Evolutionary conservation across 2,329 filamentous ascomycete genomes (phyloP).

Genomic region (Periglandula ipomoeae): DNA sequence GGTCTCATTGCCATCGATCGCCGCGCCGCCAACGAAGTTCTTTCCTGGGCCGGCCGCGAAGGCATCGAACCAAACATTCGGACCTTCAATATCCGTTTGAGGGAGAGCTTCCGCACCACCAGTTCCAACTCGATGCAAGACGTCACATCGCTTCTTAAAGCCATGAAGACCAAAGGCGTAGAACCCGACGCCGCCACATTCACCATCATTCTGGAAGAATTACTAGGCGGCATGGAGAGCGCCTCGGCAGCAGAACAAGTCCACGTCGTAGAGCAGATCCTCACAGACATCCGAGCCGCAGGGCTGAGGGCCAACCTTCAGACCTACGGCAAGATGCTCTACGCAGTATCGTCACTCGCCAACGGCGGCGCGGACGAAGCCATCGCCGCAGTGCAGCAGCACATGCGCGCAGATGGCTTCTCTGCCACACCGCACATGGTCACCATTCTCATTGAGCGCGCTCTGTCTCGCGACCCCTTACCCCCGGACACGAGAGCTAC

Average conservation of each 20-base stretch:
- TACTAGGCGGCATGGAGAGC: conserved; percentile 33
- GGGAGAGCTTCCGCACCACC: conserved; percentile 41
- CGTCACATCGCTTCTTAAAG: conserved; percentile 41
- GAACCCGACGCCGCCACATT: conserved; percentile 60
- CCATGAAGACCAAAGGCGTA: conserved; percentile 49
- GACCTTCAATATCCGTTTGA: conserved; percentile 63
- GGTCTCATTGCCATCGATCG: conserved; percentile 47
- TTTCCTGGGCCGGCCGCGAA: conserved; percentile 49
- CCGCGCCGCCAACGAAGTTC: conserved; percentile 40
- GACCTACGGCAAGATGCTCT: conserved; percentile 62
- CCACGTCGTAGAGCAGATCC: conserved; percentile 40
- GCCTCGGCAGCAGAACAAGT: conserved; percentile 39
- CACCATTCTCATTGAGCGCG: conserved; percentile 62
- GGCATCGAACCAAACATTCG: conserved; percentile 47
- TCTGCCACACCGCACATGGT: conserved; percentile 57
- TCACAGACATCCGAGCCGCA: conserved; percentile 47
- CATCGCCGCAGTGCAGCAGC: conserved; percentile 50
- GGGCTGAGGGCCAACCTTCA: conserved; percentile 51
- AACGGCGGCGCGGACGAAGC: conserved; percentile 34
- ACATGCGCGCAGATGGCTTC: conserved; percentile 48
- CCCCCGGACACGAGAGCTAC: conserved; percentile 37
- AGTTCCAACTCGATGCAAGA: conserved; percentile 38
- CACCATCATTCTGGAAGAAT: conserved; percentile 59
- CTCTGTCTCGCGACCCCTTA: conserved; percentile 50
- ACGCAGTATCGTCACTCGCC: conserved; percentile 31